Evolutionary conservation across 768 basidiomycete species (phyloP).

Genomic region (Lactarius sanguifluus): DNA sequence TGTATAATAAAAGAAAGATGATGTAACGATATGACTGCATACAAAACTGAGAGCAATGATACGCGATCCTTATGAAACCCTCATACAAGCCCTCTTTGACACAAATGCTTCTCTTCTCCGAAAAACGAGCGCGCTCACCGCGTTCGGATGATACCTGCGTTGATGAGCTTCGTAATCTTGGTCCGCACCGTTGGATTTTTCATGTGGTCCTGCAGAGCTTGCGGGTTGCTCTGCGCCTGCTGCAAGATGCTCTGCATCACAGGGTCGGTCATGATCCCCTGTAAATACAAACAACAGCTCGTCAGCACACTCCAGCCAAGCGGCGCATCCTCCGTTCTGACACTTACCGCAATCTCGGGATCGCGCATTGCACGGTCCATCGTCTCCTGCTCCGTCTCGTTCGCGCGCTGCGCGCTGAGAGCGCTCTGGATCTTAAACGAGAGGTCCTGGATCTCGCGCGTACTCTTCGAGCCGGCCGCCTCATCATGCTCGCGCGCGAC

Average conservation of each 20-base stretch:
- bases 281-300: slow-evolving; percentile 2
- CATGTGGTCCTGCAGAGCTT: slow-evolving; percentile 92
- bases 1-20: neutral
- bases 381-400: slow-evolving; percentile 91
- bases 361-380: slow-evolving; percentile 94
- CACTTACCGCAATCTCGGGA: slow-evolving; percentile 86
- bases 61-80: neutral
- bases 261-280: slow-evolving; percentile 87
- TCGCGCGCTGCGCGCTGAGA: slow-evolving; percentile 71
- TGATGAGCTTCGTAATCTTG: slow-evolving; percentile 88
- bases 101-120: neutral
- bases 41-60: slow-evolving; percentile 1
- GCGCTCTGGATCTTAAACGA: slow-evolving; percentile 81
- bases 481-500: slow-evolving; percentile 74
- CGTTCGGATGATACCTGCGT: slow-evolving; percentile 91
- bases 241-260: slow-evolving; percentile 94
- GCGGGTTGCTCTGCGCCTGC: slow-evolving; percentile 88
- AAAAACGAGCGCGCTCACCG: slow-evolving; percentile 45
- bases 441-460: slow-evolving; percentile 76
- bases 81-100: neutral
- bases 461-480: slow-evolving; percentile 66
- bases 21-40: neutral
- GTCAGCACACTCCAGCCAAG: neutral
- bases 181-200: slow-evolving; percentile 79
- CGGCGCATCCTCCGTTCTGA: neutral